Evolutionary conservation across 345 rosid species (phyloP).

Genomic region (Eucalyptus urophylla): DNA sequence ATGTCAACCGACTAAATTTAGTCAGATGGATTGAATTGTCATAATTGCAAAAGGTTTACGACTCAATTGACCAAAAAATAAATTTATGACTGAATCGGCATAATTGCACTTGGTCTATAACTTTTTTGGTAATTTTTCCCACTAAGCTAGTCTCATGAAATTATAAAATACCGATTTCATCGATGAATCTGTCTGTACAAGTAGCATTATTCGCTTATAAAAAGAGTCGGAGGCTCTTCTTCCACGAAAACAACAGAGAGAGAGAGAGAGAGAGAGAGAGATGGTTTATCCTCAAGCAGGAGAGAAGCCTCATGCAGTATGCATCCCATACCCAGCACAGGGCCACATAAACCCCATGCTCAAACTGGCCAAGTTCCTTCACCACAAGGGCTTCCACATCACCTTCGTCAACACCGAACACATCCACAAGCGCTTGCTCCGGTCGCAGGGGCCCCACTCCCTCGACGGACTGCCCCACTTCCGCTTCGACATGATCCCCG

Average conservation of each 20-base stretch:
- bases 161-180: not conserved
- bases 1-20: fast-evolving
- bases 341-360: conserved; percentile 23
- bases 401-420: conserved; percentile 17
- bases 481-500: conserved; percentile 9
- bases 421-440: no score
- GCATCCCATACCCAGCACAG: conserved; percentile 22
- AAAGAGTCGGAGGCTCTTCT: no score
- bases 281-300: no score
- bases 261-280: not conserved
- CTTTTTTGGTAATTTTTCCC: no score
- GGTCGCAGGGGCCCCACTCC: not conserved
- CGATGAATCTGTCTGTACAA: not conserved
- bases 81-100: no score
- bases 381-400: conserved; percentile 14
- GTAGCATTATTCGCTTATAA: not conserved
- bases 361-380: conserved; percentile 18
- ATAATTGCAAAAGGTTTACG: no score
- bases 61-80: no score
- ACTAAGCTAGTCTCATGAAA: not conserved
- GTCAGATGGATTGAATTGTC: no score
- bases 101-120: no score
- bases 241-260: no score
- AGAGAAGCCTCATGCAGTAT: conserved; percentile 14
- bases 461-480: conserved; percentile 8